Evolutionary conservation across 305 asterid genomes (phyloP).

Genomic region (Rubia tinctorum): DNA sequence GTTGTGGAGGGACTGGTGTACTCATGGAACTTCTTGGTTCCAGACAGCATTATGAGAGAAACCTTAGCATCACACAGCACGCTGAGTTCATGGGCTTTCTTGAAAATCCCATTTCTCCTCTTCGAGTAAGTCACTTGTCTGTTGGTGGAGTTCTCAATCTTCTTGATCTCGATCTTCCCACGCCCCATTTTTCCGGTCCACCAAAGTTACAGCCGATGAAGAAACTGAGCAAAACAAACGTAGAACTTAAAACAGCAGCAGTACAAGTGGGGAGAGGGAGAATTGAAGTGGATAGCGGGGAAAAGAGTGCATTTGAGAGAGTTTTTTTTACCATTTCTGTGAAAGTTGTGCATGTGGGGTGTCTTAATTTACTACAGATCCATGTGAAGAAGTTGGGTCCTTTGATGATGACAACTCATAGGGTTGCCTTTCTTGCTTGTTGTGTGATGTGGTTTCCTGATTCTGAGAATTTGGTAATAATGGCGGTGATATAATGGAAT

Average conservation of each 20-base stretch:
- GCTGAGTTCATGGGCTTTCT: conserved; percentile 40
- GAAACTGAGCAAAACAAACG: not conserved
- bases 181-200: conserved; percentile 27
- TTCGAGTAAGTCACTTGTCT: conserved; percentile 41
- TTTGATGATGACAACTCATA: conserved; percentile 10
- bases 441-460: not conserved
- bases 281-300: conserved; percentile 18
- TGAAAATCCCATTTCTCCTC: conserved; percentile 43
- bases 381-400: conserved; percentile 27
- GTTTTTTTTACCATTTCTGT: conserved; percentile 18
- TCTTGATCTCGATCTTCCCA: conserved; percentile 41
- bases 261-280: not conserved
- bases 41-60: conserved; percentile 36
- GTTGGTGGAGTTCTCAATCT: conserved; percentile 37
- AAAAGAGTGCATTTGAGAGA: conserved; percentile 14
- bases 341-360: conserved; percentile 20
- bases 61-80: conserved; percentile 43
- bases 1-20: conserved; percentile 35
- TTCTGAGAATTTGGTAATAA: not conserved
- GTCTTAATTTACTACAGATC: conserved; percentile 7
- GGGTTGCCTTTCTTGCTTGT: not conserved
- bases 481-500: not conserved
- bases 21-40: conserved; percentile 34
- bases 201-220: not conserved
- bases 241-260: not conserved